phyloP scores from a whole-genome alignment of 768 basidiomycete genomes.

The Termitomyces sp. region DNA sequence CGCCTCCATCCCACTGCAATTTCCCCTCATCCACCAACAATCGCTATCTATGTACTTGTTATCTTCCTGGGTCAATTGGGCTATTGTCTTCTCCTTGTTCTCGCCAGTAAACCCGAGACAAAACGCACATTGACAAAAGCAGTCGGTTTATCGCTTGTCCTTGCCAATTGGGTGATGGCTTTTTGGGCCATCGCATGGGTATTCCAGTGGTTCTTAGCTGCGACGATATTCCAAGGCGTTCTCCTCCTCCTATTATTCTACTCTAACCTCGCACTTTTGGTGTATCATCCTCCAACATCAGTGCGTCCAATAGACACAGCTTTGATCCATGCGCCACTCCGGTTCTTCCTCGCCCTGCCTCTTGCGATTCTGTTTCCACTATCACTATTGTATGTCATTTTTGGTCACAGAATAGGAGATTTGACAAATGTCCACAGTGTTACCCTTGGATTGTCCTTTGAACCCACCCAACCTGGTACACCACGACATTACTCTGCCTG shows the following conservation, averaged over 20 bases:
- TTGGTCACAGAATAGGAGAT: background rate
- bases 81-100: slow-evolving; percentile 76
- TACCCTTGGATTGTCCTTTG: slow-evolving; percentile 61
- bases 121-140: slow-evolving; percentile 75
- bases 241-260: slow-evolving; percentile 71
- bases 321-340: slow-evolving; percentile 85
- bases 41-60: slow-evolving; percentile 56
- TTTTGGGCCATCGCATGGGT: slow-evolving; percentile 78
- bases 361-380: slow-evolving; percentile 55
- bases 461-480: slow-evolving; percentile 37
- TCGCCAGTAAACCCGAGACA: slow-evolving; percentile 72
- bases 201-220: slow-evolving; percentile 70
- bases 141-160: slow-evolving; percentile 73
- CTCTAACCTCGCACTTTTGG: slow-evolving; percentile 72
- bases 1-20: slow-evolving; percentile 61
- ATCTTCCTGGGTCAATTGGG: slow-evolving; percentile 72
- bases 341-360: slow-evolving; percentile 60
- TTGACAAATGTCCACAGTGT: slow-evolving; percentile 42
- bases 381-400: slow-evolving; percentile 49
- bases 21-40: slow-evolving; percentile 57
- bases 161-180: slow-evolving; percentile 79
- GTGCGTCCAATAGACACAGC: slow-evolving; percentile 69
- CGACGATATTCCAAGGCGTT: slow-evolving; percentile 72
- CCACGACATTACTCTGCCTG: slow-evolving; percentile 50
- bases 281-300: slow-evolving; percentile 63